A percentile compares a stretch with the other conserved stretches of the same genome.
These are phyloP conservation scores for Turnera subulata DNA, from an alignment of 345 rosid species.

Conservation along the genomic window DNA sequence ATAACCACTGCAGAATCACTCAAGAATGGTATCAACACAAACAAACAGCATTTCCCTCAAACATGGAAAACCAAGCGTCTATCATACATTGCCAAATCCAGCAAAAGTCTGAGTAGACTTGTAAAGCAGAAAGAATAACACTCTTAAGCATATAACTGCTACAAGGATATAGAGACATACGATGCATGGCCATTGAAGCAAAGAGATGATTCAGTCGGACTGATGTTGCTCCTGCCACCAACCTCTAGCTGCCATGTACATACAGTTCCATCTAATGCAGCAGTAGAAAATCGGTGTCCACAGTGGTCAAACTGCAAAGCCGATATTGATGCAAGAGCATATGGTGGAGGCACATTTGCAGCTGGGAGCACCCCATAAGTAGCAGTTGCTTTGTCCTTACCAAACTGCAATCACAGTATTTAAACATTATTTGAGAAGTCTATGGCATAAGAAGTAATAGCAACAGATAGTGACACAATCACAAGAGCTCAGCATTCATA, in stretches of 20 bases:
- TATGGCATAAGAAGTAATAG: not conserved
- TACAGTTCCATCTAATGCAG: slow-evolving; percentile 86
- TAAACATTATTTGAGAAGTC: too few relatives aligned
- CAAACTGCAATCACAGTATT: slow-evolving; percentile 55
- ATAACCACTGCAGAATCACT: too few relatives aligned
- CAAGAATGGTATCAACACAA: not conserved
- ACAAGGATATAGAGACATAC: slow-evolving; percentile 48
- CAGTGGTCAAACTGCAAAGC: slow-evolving; percentile 77
- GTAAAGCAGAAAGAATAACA: slow-evolving; percentile 17
- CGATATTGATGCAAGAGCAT: slow-evolving; percentile 83
- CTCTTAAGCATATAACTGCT: too few relatives aligned
- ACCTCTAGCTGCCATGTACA: slow-evolving; percentile 95
- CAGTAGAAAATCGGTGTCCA: slow-evolving; percentile 87
- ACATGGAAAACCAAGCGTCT: not conserved
- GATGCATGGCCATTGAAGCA: slow-evolving; percentile 80
- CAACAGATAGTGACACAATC: not conserved
- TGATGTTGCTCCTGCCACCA: slow-evolving; percentile 80
- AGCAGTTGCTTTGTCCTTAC: slow-evolving; percentile 72
- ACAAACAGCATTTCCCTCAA: not conserved
- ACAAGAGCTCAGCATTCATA: not conserved
- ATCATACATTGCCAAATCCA: not conserved
- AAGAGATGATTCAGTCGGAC: slow-evolving; percentile 81
- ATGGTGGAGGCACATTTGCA: slow-evolving; percentile 80
- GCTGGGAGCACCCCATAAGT: slow-evolving; percentile 92
- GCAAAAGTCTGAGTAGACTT: not conserved